Conservation (phyloP, 176 grass and related monocot species). For the Phyllostachys edulis region DNA sequence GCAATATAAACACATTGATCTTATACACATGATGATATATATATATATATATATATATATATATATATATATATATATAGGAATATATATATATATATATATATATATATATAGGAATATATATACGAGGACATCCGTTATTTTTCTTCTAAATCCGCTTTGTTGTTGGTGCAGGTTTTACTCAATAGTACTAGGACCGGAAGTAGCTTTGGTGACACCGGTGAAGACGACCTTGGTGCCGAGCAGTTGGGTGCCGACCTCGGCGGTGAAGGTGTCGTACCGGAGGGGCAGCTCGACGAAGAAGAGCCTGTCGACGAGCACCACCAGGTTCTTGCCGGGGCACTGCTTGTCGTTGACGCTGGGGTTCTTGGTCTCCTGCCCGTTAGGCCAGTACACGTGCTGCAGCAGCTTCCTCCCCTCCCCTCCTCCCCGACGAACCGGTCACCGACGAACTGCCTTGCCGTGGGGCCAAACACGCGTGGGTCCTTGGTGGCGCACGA, state of each 20-base stretch:
- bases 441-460: slow-evolving; percentile 57
- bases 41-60: too few species aligned
- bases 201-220: slow-evolving; percentile 48
- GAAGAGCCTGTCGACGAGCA: slow-evolving; percentile 64
- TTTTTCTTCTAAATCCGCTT: too few species aligned
- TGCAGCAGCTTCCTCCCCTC: too few species aligned
- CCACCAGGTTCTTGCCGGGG: slow-evolving; percentile 66
- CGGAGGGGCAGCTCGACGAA: slow-evolving; percentile 66
- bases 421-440: too few species aligned
- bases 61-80: too few species aligned
- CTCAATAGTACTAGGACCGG: neutral
- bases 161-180: neutral
- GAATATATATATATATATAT: too few species aligned
- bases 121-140: too few species aligned
- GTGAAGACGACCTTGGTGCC: slow-evolving; percentile 48
- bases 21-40: too few species aligned
- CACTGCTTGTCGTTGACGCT: slow-evolving; percentile 65
- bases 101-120: too few species aligned
- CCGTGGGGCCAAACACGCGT: slow-evolving; percentile 50
- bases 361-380: slow-evolving; percentile 55
- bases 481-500: slow-evolving; percentile 56
- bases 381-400: too few species aligned
- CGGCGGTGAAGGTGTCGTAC: slow-evolving; percentile 65
- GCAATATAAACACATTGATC: too few species aligned
- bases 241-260: slow-evolving; percentile 28